Evolutionary conservation across 2,329 filamentous ascomycete genomes (phyloP).

Genomic region (Thielaviopsis musarum): DNA sequence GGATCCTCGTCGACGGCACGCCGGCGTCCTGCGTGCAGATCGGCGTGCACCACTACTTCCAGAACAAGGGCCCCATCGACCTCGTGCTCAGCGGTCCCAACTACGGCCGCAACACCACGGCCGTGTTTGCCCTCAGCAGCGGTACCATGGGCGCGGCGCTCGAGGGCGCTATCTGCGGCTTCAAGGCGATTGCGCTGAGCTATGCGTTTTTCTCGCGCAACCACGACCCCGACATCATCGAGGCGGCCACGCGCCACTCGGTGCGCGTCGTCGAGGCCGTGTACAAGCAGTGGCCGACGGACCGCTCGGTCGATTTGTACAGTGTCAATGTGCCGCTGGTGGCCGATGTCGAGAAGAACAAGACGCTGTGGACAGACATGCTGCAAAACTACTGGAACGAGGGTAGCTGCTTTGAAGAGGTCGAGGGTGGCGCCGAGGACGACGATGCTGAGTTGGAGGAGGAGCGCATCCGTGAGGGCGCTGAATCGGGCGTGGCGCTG

Average conservation of each 20-base stretch:
- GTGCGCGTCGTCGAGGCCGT: constrained; percentile 68
- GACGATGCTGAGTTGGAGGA: constrained; percentile 46
- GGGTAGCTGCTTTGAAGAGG: constrained; percentile 75
- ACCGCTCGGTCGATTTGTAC: constrained; percentile 62
- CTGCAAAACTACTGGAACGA: constrained; percentile 79
- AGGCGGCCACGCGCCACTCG: constrained; percentile 55
- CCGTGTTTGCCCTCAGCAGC: constrained; percentile 60
- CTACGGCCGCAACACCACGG: constrained; percentile 68
- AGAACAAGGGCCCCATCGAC: constrained; percentile 54
- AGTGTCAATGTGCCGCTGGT: constrained; percentile 79
- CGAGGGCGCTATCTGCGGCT: constrained; percentile 56
- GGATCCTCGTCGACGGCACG: constrained; percentile 67
- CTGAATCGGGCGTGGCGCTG: constrained; percentile 14
- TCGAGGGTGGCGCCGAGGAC: constrained; percentile 47
- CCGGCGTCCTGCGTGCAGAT: constrained; percentile 72
- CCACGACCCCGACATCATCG: constrained; percentile 69
- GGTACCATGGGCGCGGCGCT: constrained; percentile 64
- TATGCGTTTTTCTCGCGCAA: constrained; percentile 81
- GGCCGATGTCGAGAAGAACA: constrained; percentile 51
- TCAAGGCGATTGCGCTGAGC: constrained; percentile 61
- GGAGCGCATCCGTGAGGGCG: constrained; percentile 22
- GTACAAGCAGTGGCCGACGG: constrained; percentile 52
- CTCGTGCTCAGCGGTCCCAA: constrained; percentile 68
- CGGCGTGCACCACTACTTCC: constrained; percentile 64
- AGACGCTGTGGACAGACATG: constrained; percentile 70